These are phyloP conservation scores for Sequoia sempervirens DNA, from an alignment of 75 land plant genomes.

Conservation along the genomic window DNA sequence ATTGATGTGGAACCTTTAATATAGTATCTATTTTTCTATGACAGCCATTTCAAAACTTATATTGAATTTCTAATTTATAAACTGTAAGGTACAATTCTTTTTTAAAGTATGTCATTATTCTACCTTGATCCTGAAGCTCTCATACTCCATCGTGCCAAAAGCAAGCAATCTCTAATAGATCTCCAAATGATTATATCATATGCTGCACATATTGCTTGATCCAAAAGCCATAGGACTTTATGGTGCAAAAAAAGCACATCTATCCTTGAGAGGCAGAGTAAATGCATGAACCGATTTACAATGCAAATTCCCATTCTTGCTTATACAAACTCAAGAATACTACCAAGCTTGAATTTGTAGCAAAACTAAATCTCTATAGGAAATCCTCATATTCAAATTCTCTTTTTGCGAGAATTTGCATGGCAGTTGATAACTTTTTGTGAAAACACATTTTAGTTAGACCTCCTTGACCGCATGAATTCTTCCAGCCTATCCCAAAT, in stretches of 20 bases:
- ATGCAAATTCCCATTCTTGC: not conserved
- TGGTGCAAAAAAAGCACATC: not conserved
- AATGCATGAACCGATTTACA: not conserved
- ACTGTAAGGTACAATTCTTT: not conserved
- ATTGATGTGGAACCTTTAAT: not conserved
- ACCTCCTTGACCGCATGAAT: conserved; percentile 52
- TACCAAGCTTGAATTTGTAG: not conserved
- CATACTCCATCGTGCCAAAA: not conserved
- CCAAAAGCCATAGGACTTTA: not conserved
- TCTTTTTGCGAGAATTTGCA: not conserved
- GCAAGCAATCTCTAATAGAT: not conserved
- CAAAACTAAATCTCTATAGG: not conserved
- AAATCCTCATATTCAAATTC: not conserved
- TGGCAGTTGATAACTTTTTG: not conserved
- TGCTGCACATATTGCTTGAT: too few relatives aligned
- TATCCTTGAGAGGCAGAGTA: not conserved
- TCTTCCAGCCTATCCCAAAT: conserved; percentile 90
- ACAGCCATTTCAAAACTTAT: not conserved
- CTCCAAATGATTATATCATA: not conserved
- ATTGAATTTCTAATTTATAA: not conserved
- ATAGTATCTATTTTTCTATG: not conserved
- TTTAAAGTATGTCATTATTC: not conserved
- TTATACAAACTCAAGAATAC: not conserved
- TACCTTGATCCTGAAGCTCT: not conserved
- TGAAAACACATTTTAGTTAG: not conserved